These are phyloP conservation scores for Mycosphaerelloides madeirae DNA, from an alignment of 2,329 filamentous ascomycete species.

Conservation along the genomic window DNA sequence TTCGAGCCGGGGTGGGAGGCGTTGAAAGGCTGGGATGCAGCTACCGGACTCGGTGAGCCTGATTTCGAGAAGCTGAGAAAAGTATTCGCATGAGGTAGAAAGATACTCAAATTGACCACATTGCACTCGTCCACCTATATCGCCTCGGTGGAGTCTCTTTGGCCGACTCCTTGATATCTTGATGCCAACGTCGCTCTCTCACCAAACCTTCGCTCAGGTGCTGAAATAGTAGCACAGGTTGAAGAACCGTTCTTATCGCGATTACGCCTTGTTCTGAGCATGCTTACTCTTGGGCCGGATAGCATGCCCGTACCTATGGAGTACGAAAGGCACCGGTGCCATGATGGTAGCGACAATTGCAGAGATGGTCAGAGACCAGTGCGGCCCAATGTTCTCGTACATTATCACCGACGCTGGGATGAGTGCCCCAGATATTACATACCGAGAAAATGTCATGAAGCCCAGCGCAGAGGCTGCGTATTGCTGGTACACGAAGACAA, in stretches of 20 bases:
- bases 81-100: background rate
- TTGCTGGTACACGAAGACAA: slow-evolving; percentile 53
- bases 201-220: no score
- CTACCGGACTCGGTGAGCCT: background rate
- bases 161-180: no score
- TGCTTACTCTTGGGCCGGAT: background rate
- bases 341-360: background rate
- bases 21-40: slow-evolving; percentile 22
- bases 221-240: no score
- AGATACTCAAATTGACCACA: no score
- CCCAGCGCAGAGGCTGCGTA: slow-evolving; percentile 48
- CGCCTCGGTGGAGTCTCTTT: no score
- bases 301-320: background rate
- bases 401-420: slow-evolving; percentile 1
- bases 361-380: background rate
- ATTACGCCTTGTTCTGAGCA: no score
- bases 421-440: slow-evolving; percentile 15
- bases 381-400: slow-evolving; percentile 2
- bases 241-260: no score
- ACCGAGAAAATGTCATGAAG: slow-evolving; percentile 36
- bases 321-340: background rate
- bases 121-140: no score
- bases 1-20: slow-evolving; percentile 24
- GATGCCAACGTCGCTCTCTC: no score
- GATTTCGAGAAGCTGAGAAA: slow-evolving; percentile 7